phyloP scores from a whole-genome alignment of 495 filamentous ascomycete genomes.

The Amorphotheca resinae region DNA sequence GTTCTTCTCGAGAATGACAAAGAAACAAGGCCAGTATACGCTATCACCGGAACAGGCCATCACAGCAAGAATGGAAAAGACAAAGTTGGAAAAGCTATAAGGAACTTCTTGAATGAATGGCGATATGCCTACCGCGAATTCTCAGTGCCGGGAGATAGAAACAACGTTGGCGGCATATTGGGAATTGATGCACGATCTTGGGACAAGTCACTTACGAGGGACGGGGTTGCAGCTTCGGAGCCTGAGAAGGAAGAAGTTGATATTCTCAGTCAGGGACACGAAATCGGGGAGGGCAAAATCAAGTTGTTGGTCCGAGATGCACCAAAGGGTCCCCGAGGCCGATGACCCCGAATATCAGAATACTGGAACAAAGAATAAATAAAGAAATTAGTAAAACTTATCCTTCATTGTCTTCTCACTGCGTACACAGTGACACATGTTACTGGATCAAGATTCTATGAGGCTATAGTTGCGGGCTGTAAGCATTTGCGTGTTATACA shows the following conservation, averaged over 20 bases:
- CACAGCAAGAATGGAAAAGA: slow-evolving; percentile 98
- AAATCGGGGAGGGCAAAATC: slow-evolving; percentile 48
- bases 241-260: slow-evolving; percentile 37
- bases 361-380: too few relatives aligned
- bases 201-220: slow-evolving; percentile 53
- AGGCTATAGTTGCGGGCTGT: too few relatives aligned
- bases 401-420: too few relatives aligned
- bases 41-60: slow-evolving; percentile 92
- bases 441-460: too few relatives aligned
- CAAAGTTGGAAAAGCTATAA: slow-evolving; percentile 91
- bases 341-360: slow-evolving; percentile 16
- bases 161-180: slow-evolving; percentile 84
- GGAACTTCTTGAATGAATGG: slow-evolving; percentile 88
- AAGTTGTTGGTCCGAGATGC: slow-evolving; percentile 44
- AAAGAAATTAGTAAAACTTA: slow-evolving; percentile 15
- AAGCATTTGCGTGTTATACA: too few relatives aligned
- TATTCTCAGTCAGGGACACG: slow-evolving; percentile 44
- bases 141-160: slow-evolving; percentile 80
- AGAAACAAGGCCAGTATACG: slow-evolving; percentile 70
- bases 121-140: slow-evolving; percentile 94
- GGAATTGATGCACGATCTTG: slow-evolving; percentile 87
- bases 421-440: too few relatives aligned
- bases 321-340: slow-evolving; percentile 33
- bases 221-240: slow-evolving; percentile 22
- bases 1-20: slow-evolving; percentile 71